Percentiles rank a stretch among this genome's conserved stretches.
These are phyloP conservation scores for Venturia carpophila DNA, from an alignment of 2,329 filamentous ascomycete genomes.

Conservation along the genomic window DNA sequence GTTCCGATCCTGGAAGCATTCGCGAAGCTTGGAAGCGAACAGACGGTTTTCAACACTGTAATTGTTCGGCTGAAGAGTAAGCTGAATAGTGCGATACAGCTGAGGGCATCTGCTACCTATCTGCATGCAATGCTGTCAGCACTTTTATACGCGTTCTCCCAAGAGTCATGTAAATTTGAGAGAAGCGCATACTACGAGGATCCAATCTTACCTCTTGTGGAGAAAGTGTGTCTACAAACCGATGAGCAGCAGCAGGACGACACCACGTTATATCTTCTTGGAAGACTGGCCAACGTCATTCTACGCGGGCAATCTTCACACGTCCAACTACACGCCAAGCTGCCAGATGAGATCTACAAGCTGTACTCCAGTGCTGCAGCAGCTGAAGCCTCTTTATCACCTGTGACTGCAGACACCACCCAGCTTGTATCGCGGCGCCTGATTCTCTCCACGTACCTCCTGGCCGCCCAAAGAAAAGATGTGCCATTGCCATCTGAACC, in stretches of 20 bases:
- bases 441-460: conserved; percentile 50
- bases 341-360: conserved; percentile 48
- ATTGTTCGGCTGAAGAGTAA: conserved; percentile 57
- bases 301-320: conserved; percentile 45
- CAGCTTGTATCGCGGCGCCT: conserved; percentile 39
- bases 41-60: conserved; percentile 56
- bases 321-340: conserved; percentile 39
- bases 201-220: conserved; percentile 37
- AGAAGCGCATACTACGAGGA: conserved; percentile 36
- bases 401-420: conserved; percentile 27
- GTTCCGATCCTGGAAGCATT: conserved; percentile 54
- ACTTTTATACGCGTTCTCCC: conserved; percentile 53
- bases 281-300: conserved; percentile 53
- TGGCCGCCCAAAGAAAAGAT: conserved; percentile 42
- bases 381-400: conserved; percentile 23
- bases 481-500: conserved; percentile 28
- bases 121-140: conserved; percentile 53
- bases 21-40: conserved; percentile 55
- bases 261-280: conserved; percentile 50
- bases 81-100: conserved; percentile 48
- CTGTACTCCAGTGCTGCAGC: conserved; percentile 38
- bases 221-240: conserved; percentile 28
- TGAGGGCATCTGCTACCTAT: conserved; percentile 45
- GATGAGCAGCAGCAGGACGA: conserved; percentile 36
- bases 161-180: conserved; percentile 29